These are phyloP conservation scores for Solanum pennellii DNA, from an alignment of 257 asterid species.

Conservation along the genomic window DNA sequence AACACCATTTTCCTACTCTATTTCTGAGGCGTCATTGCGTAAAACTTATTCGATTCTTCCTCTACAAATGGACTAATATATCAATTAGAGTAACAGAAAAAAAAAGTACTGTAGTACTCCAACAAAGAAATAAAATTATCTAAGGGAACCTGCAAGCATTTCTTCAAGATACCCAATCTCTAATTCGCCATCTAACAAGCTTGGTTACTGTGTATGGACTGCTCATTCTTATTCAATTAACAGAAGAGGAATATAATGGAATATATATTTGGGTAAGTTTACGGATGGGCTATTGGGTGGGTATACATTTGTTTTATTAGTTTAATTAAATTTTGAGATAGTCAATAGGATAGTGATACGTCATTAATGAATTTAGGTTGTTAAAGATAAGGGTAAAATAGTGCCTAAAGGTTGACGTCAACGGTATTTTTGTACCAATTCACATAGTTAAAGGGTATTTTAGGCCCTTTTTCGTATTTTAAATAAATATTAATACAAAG, in stretches of 20 bases:
- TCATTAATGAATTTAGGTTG: too few relatives aligned
- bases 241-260: background rate
- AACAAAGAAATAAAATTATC: conserved; percentile 11
- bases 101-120: background rate
- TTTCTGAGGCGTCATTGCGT: background rate
- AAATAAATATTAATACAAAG: background rate
- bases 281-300: too few relatives aligned
- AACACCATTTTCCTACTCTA: background rate
- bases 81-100: background rate
- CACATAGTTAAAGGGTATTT: too few relatives aligned
- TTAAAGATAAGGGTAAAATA: too few relatives aligned
- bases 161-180: conserved; percentile 40
- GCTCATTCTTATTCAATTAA: conserved; percentile 19
- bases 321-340: too few relatives aligned
- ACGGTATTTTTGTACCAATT: too few relatives aligned
- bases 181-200: conserved; percentile 36
- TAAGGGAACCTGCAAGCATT: conserved; percentile 35
- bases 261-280: background rate
- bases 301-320: too few relatives aligned
- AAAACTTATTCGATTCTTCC: background rate
- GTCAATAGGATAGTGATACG: too few relatives aligned
- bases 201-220: conserved; percentile 24
- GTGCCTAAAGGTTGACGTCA: too few relatives aligned
- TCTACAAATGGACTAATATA: background rate
- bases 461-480: background rate